These are phyloP conservation scores for Taphrina communis DNA, from an alignment of 1,139 yeast genomes.

Conservation along the genomic window DNA sequence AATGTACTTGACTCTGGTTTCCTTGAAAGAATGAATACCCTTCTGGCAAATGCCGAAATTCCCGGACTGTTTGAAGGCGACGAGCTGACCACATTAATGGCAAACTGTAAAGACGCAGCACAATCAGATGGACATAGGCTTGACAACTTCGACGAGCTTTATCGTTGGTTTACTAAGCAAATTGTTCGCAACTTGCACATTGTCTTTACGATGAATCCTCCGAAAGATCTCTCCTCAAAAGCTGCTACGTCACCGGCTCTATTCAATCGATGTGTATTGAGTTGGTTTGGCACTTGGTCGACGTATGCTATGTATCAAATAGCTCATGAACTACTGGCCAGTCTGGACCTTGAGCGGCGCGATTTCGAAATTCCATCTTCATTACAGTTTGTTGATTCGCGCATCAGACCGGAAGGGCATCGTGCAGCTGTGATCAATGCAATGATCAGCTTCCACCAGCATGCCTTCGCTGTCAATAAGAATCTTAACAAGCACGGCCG, in stretches of 20 bases:
- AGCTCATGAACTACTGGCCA: conserved; percentile 55
- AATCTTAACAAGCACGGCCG: conserved; percentile 42
- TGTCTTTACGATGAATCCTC: conserved; percentile 74
- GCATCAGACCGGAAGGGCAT: conserved; percentile 47
- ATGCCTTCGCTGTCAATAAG: conserved; percentile 46
- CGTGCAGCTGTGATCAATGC: conserved; percentile 60
- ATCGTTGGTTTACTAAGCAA: conserved; percentile 73
- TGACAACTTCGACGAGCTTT: conserved; percentile 75
- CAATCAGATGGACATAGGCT: conserved; percentile 66
- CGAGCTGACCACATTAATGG: conserved; percentile 63
- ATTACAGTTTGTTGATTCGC: conserved; percentile 42
- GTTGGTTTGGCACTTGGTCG: conserved; percentile 92
- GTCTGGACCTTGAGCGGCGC: conserved; percentile 62
- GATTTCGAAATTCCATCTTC: conserved; percentile 50
- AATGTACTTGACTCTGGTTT: conserved; percentile 77
- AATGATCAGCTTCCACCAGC: conserved; percentile 58
- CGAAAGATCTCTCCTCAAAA: conserved; percentile 55
- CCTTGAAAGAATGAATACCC: conserved; percentile 87
- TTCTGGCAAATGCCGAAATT: conserved; percentile 88
- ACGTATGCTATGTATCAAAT: conserved; percentile 59
- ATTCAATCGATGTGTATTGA: conserved; percentile 85
- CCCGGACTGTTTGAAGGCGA: conserved; percentile 90
- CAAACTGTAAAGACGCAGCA: conserved; percentile 65
- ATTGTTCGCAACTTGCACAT: conserved; percentile 79
- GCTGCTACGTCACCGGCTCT: conserved; percentile 85